These are phyloP conservation scores for Corrigiola litoralis DNA, from an alignment of 179 eudicot genomes.

Conservation along the genomic window DNA sequence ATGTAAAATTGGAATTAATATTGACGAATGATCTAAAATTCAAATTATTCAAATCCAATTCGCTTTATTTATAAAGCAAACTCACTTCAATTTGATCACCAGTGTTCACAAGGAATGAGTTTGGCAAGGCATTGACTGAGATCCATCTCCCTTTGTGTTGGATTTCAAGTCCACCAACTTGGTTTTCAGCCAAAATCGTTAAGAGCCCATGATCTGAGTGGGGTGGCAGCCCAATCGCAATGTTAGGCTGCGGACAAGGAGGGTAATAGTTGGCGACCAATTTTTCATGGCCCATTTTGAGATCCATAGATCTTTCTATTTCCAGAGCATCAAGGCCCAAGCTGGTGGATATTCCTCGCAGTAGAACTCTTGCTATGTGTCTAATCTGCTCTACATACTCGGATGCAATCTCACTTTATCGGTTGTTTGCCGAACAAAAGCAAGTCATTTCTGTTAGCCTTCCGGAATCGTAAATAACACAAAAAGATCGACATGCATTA, in stretches of 20 bases:
- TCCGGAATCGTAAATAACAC: too few relatives aligned
- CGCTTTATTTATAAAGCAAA: not conserved
- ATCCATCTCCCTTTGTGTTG: conserved; percentile 49
- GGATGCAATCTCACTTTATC: conserved; percentile 19
- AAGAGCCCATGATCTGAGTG: conserved; percentile 57
- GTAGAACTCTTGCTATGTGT: conserved; percentile 25
- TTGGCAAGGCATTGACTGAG: conserved; percentile 32
- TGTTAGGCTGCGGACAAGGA: conserved; percentile 53
- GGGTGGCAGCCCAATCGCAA: conserved; percentile 49
- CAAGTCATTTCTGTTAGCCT: too few relatives aligned
- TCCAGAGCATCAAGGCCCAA: conserved; percentile 38
- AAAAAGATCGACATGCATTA: too few relatives aligned
- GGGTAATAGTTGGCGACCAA: conserved; percentile 45
- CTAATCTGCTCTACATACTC: conserved; percentile 34
- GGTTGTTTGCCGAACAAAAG: too few relatives aligned
- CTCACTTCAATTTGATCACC: conserved; percentile 62
- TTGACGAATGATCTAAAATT: too few relatives aligned
- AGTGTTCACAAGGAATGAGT: conserved; percentile 45
- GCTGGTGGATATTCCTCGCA: conserved; percentile 42
- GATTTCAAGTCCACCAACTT: conserved; percentile 41
- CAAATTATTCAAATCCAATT: not conserved
- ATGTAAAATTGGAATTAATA: too few relatives aligned
- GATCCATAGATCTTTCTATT: conserved; percentile 21
- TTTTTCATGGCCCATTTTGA: conserved; percentile 32
- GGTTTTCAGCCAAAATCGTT: conserved; percentile 40